phyloP scores from a whole-genome alignment of 805 yeast genomes.

The Ogataea parapolymorpha region DNA sequence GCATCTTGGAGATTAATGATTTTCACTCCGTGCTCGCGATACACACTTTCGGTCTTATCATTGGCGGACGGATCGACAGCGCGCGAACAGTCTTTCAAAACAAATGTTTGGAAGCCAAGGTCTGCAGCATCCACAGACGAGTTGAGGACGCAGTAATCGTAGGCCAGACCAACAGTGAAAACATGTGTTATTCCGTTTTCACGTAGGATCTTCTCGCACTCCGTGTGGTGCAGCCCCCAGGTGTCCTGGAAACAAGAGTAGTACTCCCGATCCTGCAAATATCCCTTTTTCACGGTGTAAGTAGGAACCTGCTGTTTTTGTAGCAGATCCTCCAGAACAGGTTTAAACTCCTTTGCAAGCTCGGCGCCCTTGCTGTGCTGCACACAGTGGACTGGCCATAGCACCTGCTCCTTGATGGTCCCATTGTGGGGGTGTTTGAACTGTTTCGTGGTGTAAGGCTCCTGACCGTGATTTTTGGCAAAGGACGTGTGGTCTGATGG shows the following conservation, averaged over 20 bases:
- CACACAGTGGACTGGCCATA: constrained; percentile 94
- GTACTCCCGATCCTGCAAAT: constrained; percentile 68
- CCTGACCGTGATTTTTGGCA: constrained; percentile 58
- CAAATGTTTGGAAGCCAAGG: constrained; percentile 61
- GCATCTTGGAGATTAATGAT: constrained; percentile 14
- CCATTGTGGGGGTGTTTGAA: constrained; percentile 49
- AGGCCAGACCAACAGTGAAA: constrained; percentile 76
- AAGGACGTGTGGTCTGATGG: constrained; percentile 76
- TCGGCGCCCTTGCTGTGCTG: constrained; percentile 66
- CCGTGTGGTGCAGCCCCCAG: constrained; percentile 72
- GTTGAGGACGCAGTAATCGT: constrained; percentile 79
- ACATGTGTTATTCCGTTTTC: constrained; percentile 53
- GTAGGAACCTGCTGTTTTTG: constrained; percentile 36
- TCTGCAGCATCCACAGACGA: constrained; percentile 68
- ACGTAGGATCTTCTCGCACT: constrained; percentile 47
- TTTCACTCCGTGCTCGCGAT: constrained; percentile 33
- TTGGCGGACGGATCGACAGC: constrained; percentile 49
- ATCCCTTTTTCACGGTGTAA: constrained; percentile 64
- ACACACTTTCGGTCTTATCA: constrained; percentile 33
- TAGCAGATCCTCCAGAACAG: constrained; percentile 25
- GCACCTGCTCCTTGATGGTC: constrained; percentile 38
- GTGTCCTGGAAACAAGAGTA: constrained; percentile 84
- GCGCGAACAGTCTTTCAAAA: constrained; percentile 53
- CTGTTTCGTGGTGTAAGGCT: constrained; percentile 49
- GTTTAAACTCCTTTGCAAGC: constrained; percentile 50